phyloP scores from a whole-genome alignment of 2,329 filamentous ascomycete species.

The Nectriaceae sp. region DNA sequence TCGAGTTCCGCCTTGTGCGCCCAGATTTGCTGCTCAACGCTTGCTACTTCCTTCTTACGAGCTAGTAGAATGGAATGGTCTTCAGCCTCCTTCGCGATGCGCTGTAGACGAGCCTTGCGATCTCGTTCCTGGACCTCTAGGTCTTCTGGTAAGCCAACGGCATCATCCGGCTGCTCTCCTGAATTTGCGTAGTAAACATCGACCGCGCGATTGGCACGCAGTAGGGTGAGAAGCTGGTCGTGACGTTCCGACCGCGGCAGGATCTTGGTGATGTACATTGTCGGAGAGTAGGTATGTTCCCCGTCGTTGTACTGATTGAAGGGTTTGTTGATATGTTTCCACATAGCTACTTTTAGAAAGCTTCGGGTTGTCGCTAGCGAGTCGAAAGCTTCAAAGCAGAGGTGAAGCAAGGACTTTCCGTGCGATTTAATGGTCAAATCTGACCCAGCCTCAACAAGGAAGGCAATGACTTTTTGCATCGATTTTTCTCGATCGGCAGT shows the following conservation, averaged over 20 bases:
- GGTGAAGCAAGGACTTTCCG: constrained; percentile 59
- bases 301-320: constrained; percentile 57
- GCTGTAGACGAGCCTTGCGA: constrained; percentile 48
- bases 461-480: constrained; percentile 58
- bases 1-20: constrained; percentile 52
- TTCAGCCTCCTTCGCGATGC: constrained; percentile 47
- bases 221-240: constrained; percentile 47
- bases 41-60: constrained; percentile 53
- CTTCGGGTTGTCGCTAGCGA: constrained; percentile 57
- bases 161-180: constrained; percentile 55
- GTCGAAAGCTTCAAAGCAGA: constrained; percentile 60
- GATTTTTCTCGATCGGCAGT: constrained; percentile 50
- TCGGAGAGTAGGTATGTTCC: constrained; percentile 61
- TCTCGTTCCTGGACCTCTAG: constrained; percentile 52
- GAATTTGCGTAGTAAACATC: constrained; percentile 57
- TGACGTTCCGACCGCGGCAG: constrained; percentile 41
- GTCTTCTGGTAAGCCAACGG: constrained; percentile 53
- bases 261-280: constrained; percentile 59
- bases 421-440: constrained; percentile 57
- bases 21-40: constrained; percentile 53
- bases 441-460: constrained; percentile 57
- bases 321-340: constrained; percentile 63
- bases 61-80: constrained; percentile 51
- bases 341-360: constrained; percentile 64
- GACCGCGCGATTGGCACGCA: constrained; percentile 52